A percentile compares a stretch with the other conserved stretches of the same genome.
phyloP scores from a whole-genome alignment of 1,284 basidiomycete genomes.

The Ganoderma boninense region DNA sequence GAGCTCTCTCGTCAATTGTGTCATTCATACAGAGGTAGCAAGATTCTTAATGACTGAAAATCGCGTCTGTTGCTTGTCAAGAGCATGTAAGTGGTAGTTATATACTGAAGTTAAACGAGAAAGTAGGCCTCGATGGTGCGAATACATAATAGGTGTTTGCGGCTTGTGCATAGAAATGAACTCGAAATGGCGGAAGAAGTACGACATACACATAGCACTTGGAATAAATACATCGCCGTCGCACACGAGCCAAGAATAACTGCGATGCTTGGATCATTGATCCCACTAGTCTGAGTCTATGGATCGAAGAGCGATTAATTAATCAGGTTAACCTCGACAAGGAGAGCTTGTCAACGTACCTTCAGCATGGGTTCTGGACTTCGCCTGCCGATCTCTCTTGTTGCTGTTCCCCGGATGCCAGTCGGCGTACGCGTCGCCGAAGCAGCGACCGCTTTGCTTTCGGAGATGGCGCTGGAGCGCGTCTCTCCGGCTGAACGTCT shows the following conservation, averaged over 20 bases:
- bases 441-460: constrained; percentile 51
- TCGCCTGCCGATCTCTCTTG: background rate
- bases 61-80: no score
- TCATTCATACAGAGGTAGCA: no score
- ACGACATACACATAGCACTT: background rate
- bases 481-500: constrained; percentile 61
- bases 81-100: background rate
- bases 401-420: constrained; percentile 8
- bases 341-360: background rate
- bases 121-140: background rate
- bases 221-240: background rate
- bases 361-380: background rate
- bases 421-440: constrained; percentile 38
- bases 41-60: no score
- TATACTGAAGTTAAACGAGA: background rate
- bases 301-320: background rate
- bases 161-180: background rate
- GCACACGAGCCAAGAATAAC: background rate
- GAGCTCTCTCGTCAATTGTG: no score
- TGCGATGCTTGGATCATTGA: background rate
- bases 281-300: background rate
- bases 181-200: background rate
- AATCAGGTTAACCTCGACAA: background rate
- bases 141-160: background rate
- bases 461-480: constrained; percentile 64